Evolutionary conservation across 106 monocot species (phyloP), one percentile per base, ranked within the genome.

Genomic region (Dioscorea zingiberensis): DNA sequence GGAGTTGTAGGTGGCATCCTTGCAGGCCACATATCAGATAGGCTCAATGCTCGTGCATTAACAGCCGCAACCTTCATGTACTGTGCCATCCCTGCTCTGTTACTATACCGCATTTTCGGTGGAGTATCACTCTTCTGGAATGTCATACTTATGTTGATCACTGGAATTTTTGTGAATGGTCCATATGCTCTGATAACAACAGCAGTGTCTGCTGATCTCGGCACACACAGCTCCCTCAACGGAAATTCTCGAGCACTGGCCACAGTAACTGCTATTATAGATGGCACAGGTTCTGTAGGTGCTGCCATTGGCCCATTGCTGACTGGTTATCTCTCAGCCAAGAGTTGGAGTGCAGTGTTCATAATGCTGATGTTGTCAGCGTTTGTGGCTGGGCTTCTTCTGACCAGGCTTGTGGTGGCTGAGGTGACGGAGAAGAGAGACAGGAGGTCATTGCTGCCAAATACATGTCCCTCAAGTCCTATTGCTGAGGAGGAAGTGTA

Each of bases 151-250:
- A 80, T 94, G 94, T 78, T 94, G 59, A 18, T 90, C 25, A 69
- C 90, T 0, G 94, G 94, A 13, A 80, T 90, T 82, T 79, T 94
- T 7, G 85, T 94, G 26, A 90, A 94, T 29, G 94, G 94, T 0
- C 94, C 94, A 2, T 94, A 94, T 47, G 90, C 94, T 9, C 74
- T 94, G 21, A 94, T 90, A 63, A 94, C 94, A 5, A 94, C 94
- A 0, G 90, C 94, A 0, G 94, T 94, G 2, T 94, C 94, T 13
- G 80, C 94, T 0, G 94, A 94, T 61, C 80, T 94, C 0, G 94
- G 94, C 54, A 90, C 94, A 0, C 93, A 93, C 68, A 81, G 73
- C 54, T 93, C 93, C 10, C 62, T 93, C 62, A 76, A 81, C n/a
- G 90, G 94, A 27, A 90, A 84, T 54, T 90, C 94, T 10, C 78